Conservation (phyloP, 2,329 filamentous ascomycete genomes). For the Golovinomyces cichoracearum region DNA sequence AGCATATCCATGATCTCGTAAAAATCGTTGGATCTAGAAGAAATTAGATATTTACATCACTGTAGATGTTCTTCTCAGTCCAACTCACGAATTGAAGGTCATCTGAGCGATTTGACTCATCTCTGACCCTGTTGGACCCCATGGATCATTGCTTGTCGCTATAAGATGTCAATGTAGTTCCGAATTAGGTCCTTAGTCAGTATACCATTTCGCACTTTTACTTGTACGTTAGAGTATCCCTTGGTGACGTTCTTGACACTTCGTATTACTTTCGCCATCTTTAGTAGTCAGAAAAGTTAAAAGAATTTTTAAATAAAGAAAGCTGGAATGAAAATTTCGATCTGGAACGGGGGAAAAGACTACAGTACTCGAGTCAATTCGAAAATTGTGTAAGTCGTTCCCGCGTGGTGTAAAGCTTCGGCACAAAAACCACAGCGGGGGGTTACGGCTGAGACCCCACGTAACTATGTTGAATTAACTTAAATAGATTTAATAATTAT, state of each 20-base stretch:
- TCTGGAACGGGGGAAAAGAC: too few species aligned
- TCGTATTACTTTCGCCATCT: conserved; percentile 69
- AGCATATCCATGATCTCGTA: conserved; percentile 99
- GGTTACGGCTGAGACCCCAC: too few species aligned
- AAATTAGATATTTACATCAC: background rate
- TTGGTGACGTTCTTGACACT: conserved; percentile 99
- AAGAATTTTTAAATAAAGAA: too few species aligned
- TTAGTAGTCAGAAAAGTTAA: too few species aligned
- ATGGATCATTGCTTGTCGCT: conserved; percentile 98
- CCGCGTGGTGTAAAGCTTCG: too few species aligned
- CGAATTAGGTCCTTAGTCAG: conserved; percentile 7
- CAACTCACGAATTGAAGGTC: conserved; percentile 67
- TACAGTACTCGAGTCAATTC: too few species aligned
- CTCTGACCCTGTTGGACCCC: conserved; percentile 90
- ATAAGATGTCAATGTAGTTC: conserved; percentile 14
- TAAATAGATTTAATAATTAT: too few species aligned
- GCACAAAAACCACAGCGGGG: too few species aligned
- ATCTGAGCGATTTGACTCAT: conserved; percentile 97
- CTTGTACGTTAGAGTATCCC: conserved; percentile 85
- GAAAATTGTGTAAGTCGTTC: too few species aligned
- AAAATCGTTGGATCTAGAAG: conserved; percentile 57
- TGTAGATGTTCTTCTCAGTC: background rate
- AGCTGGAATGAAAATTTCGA: too few species aligned
- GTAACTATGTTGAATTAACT: too few species aligned
- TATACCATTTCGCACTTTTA: conserved; percentile 90